These are phyloP conservation scores for Exophiala sp. DNA, from an alignment of 2,329 filamentous ascomycete species.

Conservation along the genomic window DNA sequence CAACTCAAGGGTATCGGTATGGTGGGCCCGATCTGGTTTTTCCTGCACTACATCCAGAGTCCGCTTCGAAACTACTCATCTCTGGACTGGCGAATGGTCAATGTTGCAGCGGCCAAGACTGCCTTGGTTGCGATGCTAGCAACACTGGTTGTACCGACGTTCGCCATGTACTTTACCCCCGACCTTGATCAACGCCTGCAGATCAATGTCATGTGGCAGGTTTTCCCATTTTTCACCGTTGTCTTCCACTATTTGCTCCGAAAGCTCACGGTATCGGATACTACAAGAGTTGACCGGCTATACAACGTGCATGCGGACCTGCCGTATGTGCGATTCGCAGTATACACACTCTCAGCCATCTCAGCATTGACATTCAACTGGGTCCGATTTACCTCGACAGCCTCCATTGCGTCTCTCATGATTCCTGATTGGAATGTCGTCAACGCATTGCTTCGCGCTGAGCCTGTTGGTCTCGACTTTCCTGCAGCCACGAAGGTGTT, in stretches of 20 bases:
- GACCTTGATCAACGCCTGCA: constrained; percentile 22
- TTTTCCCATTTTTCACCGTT: constrained; percentile 11
- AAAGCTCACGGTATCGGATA: neutral
- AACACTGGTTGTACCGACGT: constrained; percentile 28
- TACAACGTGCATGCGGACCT: constrained; percentile 7
- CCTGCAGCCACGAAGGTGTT: constrained; percentile 15
- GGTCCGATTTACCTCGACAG: neutral
- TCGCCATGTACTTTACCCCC: constrained; percentile 27
- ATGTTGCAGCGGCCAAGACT: constrained; percentile 19
- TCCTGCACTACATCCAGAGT: constrained; percentile 36
- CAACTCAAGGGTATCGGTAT: constrained; percentile 33
- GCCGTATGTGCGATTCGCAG: neutral
- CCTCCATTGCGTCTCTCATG: neutral
- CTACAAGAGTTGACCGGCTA: constrained; percentile 8
- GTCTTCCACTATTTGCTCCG: constrained; percentile 12
- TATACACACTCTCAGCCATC: neutral
- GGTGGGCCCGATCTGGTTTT: constrained; percentile 37
- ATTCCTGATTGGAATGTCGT: neutral
- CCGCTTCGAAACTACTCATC: constrained; percentile 35
- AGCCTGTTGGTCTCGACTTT: constrained; percentile 23
- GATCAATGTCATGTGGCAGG: constrained; percentile 28
- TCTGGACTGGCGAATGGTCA: constrained; percentile 34
- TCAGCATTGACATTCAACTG: constrained; percentile 4
- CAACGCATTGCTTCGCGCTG: constrained; percentile 22
- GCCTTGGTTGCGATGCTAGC: neutral